Conservation (phyloP, 1,284 basidiomycete species). For the Schizophyllum amplum region DNA sequence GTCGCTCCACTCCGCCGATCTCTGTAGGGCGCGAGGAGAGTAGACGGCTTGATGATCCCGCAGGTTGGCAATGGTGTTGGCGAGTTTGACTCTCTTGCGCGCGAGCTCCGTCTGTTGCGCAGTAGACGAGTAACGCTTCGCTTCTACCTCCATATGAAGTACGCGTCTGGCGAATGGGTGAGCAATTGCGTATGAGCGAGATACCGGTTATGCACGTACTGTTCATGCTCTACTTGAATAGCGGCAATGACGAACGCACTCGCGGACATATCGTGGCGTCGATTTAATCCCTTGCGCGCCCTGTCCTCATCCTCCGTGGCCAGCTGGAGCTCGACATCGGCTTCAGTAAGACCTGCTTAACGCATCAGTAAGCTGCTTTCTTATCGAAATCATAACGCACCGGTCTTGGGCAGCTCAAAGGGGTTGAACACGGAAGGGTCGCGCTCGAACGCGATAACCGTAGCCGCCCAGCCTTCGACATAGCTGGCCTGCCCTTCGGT, state of each 20-base stretch:
- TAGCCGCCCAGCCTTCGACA: neutral
- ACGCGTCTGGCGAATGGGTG: too few relatives aligned
- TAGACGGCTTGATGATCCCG: conserved; percentile 2
- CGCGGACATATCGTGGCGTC: neutral
- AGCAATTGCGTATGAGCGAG: neutral
- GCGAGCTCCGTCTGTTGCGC: too few relatives aligned
- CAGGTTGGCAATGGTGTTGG: neutral
- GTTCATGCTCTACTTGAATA: conserved; percentile 4
- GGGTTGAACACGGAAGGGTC: conserved; percentile 1
- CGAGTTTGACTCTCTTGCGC: too few relatives aligned
- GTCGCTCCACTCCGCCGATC: neutral
- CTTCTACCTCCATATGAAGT: too few relatives aligned
- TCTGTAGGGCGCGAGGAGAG: conserved; percentile 1
- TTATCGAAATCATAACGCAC: neutral
- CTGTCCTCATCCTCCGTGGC: neutral
- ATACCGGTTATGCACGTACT: conserved; percentile 2
- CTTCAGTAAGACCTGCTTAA: neutral
- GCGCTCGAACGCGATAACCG: neutral
- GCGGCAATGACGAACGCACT: conserved; percentile 1
- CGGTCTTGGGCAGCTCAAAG: neutral
- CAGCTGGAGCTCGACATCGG: neutral
- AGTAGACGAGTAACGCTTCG: too few relatives aligned
- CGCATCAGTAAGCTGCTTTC: neutral
- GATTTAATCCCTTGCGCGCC: neutral
- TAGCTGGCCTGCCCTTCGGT: neutral